Percentiles rank a stretch among this genome's conserved stretches.
These are phyloP conservation scores for Silene latifolia DNA, from an alignment of 148 eudicot genomes.

Conservation along the genomic window DNA sequence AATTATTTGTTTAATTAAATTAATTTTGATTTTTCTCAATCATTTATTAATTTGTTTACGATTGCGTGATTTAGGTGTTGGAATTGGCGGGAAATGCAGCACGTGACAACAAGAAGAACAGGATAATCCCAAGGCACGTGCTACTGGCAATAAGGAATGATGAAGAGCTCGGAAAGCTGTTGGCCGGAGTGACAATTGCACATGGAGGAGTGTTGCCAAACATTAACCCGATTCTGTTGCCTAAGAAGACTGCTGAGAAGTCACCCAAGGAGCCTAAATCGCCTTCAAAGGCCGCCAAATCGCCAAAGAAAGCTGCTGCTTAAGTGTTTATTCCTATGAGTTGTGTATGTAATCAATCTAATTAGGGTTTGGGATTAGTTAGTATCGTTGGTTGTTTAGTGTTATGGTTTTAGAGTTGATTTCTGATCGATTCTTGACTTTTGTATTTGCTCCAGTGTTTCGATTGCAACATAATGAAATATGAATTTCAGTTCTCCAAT, in stretches of 20 bases:
- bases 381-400: too few species aligned
- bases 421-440: too few species aligned
- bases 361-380: too few species aligned
- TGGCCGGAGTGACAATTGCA: conserved; percentile 6
- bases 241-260: conserved; percentile 16
- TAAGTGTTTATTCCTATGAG: too few species aligned
- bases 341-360: neutral
- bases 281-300: conserved; percentile 15
- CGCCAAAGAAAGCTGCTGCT: conserved; percentile 20
- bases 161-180: conserved; percentile 14
- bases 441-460: too few species aligned
- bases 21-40: too few species aligned
- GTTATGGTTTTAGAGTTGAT: too few species aligned
- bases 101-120: conserved; percentile 18
- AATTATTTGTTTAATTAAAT: too few species aligned
- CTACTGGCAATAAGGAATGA: conserved; percentile 11
- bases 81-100: conserved; percentile 19
- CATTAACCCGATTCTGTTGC: conserved; percentile 15
- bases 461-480: too few species aligned
- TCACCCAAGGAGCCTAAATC: conserved; percentile 16
- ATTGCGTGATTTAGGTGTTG: neutral
- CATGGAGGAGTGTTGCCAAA: conserved; percentile 12
- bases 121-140: conserved; percentile 10
- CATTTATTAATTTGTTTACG: too few species aligned
- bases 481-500: too few species aligned